Base-by-base conservation (phyloP, 257 asterid species). In the Thymus quinquecostatus region DNA sequence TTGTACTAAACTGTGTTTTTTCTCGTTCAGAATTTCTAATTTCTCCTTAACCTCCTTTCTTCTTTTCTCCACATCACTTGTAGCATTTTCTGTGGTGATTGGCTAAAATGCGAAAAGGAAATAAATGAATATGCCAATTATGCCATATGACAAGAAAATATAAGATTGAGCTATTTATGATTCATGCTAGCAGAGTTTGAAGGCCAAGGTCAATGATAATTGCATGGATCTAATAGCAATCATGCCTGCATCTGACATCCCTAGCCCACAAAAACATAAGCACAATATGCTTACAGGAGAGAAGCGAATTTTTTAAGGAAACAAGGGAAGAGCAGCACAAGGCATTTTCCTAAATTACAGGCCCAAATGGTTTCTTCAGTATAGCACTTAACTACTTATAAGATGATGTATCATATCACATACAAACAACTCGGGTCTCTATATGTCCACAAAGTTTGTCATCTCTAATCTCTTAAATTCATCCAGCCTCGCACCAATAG, bases 1-100 rank as follows among this genome's bases (percentile, higher is more conserved):
- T 80, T 88, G 97, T 59, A 94, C 99, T 76, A 94, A 80, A 74
- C 85, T 58, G 70, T 94, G 99, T 63, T 89, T 91, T 80, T 86
- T 90, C 82, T 82, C 88, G 74, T 89, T 89, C 79, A 91, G 57
- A 71, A 87, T 70, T 74, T 80, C 85, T 80, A 94, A 70, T 80
- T 82, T 86, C 80, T 88, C 98, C 86, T 83, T 85, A 64, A 91
- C 82, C 84, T 94, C 98, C 78, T 83, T 84, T 61, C 65, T 86
- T 56, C 88, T 88, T 79, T 83, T 84, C 80, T 80, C 91, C 73
- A 68, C 83, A 48, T 83, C 89, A 81, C 80, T 73, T 60, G 54
- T n/a, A 45, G 61, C 82, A 75, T 77, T 81, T 70, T 81, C 95
- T 49, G 72, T 66, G 79, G 80, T 77, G 77, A 29, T 81, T 60